Evolutionary conservation across 352 stramenopile species (phyloP), one percentile per base, ranked within the genome.

Genomic region (Phytophthora sansomeana): DNA sequence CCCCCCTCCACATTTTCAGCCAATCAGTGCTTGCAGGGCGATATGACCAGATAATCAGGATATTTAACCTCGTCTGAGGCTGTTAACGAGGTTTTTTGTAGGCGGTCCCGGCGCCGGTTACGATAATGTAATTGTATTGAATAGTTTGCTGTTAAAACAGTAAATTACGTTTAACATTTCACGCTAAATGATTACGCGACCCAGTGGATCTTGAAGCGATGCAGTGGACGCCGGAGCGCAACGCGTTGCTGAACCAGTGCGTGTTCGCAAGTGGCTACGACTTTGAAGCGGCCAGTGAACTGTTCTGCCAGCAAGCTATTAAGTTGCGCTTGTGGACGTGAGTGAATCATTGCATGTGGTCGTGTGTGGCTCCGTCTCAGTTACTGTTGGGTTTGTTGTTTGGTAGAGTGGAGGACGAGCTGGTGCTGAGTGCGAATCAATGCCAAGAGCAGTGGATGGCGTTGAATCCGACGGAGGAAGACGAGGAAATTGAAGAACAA

Each of bases 251-350:
- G 42, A 91, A 90, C 51, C 81, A 92, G 61, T 91, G 86, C 64
- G 83, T 90, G 28, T 92, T 92, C 64, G 81, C 87, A 56, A 74
- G 76, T 35, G 70, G 81, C 56, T 94, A 94, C 63, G 80, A 93
- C 69, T 93, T 93, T 35, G 69, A 66, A 5, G 60, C 52, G 2
- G 73, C 83, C 5, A 69, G 80, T 35, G 43, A 47, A 28, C 41
- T 80, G 24, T 78, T 92, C 50, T 57, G 71, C 39, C 68, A 67
- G 26, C 81, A 77, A 11, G 81, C 72, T 8, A 51, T 42, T 19
- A 83, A 82, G 28, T 54, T 87, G 52, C 70, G 71, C 1, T 54
- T 92, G 19, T 69, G 86, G 55, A 63, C 66, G 78, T 89, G 26
- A 26, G 73, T 69, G 35, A 38, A 1, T 29, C 44, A 14, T 32